These are phyloP conservation scores for Sutorius australiensis DNA, from an alignment of 768 basidiomycete species.

Conservation along the genomic window DNA sequence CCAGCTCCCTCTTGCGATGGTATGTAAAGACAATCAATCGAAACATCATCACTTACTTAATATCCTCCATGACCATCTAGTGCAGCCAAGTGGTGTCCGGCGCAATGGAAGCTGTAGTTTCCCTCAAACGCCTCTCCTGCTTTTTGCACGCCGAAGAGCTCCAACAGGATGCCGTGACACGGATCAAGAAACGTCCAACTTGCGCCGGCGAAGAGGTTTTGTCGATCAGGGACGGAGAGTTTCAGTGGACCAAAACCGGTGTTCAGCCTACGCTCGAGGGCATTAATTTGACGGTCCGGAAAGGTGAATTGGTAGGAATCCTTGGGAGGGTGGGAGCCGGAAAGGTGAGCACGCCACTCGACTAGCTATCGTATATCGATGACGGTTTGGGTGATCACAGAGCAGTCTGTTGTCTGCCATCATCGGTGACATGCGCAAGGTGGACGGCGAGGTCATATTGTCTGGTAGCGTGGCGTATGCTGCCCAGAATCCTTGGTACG, in stretches of 20 bases:
- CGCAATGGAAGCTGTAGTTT: no score
- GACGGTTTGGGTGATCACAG: no score
- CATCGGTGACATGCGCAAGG: no score
- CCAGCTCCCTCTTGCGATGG: conserved; percentile 43
- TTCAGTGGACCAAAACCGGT: conserved; percentile 26
- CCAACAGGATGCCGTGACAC: no score
- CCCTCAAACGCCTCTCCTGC: no score
- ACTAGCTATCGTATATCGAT: no score
- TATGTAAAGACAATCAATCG: conserved; percentile 25
- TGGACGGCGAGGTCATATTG: conserved; percentile 58
- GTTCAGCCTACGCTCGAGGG: conserved; percentile 46
- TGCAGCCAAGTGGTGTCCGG: no score
- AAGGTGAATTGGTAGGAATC: no score
- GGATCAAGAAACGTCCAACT: no score
- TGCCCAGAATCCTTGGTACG: conserved; percentile 79
- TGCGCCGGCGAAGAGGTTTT: conserved; percentile 44
- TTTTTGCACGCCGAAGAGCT: no score
- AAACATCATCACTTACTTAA: conserved; percentile 36
- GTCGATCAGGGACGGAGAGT: conserved; percentile 71
- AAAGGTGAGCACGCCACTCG: conserved; percentile 49
- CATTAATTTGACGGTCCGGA: conserved; percentile 48
- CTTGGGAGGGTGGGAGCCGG: conserved; percentile 84
- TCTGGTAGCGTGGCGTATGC: conserved; percentile 78
- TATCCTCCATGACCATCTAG: no score
- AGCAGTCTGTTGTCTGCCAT: no score